Conservation (phyloP, 23 red algal species). For the Pyropia haitanensis region DNA sequence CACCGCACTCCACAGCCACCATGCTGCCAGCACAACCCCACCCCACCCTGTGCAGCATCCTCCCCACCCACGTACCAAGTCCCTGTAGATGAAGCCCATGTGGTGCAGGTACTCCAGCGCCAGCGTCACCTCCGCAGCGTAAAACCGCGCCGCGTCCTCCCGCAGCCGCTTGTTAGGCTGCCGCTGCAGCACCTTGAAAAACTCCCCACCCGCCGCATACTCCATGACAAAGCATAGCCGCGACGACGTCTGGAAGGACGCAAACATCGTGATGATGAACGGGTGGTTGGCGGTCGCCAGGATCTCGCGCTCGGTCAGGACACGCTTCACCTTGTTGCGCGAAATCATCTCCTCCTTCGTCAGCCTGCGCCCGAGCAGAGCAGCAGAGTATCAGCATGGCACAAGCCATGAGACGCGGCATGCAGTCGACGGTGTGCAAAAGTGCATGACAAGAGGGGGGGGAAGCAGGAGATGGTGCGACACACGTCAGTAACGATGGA, state of each 20-base stretch:
- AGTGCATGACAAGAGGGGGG: no score
- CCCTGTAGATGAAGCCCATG: constrained; percentile 86
- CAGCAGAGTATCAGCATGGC: no score
- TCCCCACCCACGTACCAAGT: constrained; percentile 7
- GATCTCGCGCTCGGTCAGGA: constrained; percentile 85
- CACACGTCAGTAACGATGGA: no score
- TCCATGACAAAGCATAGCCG: constrained; percentile 85
- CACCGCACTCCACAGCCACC: no score
- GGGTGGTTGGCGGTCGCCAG: constrained; percentile 82
- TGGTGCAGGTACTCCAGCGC: constrained; percentile 81
- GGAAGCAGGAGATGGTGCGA: no score
- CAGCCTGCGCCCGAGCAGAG: constrained; percentile 9
- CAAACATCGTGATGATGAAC: constrained; percentile 86
- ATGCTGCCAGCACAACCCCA: no score
- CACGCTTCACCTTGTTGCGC: constrained; percentile 79
- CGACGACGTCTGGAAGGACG: constrained; percentile 79
- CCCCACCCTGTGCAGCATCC: no score
- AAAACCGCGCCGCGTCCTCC: constrained; percentile 76
- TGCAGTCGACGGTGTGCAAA: no score
- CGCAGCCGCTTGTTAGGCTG: constrained; percentile 66
- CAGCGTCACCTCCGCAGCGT: constrained; percentile 76
- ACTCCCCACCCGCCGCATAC: constrained; percentile 74
- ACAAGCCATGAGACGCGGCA: no score
- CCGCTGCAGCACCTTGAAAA: constrained; percentile 70
- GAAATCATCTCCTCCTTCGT: constrained; percentile 81